A percentile compares a stretch with the other conserved stretches of the same genome.
phyloP scores from a whole-genome alignment of 176 grass and related monocot species.

The Aechmea fasciata region DNA sequence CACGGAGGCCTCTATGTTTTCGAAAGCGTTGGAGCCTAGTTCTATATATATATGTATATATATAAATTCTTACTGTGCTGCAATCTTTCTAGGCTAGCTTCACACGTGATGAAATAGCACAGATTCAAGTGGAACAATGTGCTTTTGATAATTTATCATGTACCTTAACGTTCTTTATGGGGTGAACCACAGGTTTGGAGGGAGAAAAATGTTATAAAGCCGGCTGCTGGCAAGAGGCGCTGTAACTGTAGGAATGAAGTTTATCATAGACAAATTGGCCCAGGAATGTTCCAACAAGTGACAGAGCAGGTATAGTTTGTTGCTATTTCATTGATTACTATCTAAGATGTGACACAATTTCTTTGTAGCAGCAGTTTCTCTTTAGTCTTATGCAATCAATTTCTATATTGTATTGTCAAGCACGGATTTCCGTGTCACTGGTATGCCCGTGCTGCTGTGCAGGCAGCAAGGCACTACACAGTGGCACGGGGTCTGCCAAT shows the following conservation, averaged over 20 bases:
- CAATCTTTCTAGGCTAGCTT: background rate
- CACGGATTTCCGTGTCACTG: too few relatives aligned
- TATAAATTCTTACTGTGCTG: background rate
- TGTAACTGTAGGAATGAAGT: conserved; percentile 99
- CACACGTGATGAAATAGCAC: background rate
- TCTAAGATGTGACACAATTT: background rate
- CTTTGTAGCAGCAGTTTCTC: background rate
- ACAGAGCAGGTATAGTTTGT: conserved; percentile 57
- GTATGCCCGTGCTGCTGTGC: too few relatives aligned
- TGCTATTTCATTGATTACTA: background rate
- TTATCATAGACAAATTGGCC: conserved; percentile 92
- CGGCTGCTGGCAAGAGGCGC: conserved; percentile 74
- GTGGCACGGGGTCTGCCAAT: too few relatives aligned
- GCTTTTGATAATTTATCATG: background rate
- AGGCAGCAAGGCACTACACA: too few relatives aligned
- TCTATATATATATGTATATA: too few relatives aligned
- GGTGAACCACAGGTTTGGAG: conserved; percentile 62
- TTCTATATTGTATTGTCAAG: too few relatives aligned
- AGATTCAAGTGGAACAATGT: background rate
- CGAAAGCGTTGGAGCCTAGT: too few relatives aligned
- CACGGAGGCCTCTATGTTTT: too few relatives aligned
- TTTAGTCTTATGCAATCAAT: too few relatives aligned
- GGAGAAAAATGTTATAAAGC: conserved; percentile 93
- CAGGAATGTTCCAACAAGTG: conserved; percentile 99
- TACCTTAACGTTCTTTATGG: conserved; percentile 6